Percentiles rank a stretch among this genome's conserved stretches.
These are phyloP conservation scores for Coemansia sp. DNA, from an alignment of 192 early-diverging fungal species.

Conservation along the genomic window DNA sequence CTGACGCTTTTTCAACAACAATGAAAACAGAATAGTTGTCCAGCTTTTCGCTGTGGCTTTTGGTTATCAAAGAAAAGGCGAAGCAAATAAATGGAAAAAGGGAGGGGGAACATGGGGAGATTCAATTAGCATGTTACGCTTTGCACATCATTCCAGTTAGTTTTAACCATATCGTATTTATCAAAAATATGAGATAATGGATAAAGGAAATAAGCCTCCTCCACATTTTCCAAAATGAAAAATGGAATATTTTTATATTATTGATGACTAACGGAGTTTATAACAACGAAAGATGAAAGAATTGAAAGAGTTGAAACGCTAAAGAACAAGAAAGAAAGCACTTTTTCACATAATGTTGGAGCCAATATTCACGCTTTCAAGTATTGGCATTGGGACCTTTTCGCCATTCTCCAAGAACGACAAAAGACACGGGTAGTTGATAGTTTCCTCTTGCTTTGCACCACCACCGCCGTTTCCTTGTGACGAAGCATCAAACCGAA, in stretches of 20 bases:
- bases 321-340: background rate
- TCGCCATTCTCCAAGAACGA: slow-evolving; percentile 51
- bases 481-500: slow-evolving; percentile 28
- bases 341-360: slow-evolving; percentile 22
- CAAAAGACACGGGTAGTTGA: slow-evolving; percentile 40
- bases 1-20: background rate
- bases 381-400: slow-evolving; percentile 42
- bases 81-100: background rate
- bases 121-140: background rate
- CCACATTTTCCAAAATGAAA: background rate
- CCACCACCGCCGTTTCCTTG: slow-evolving; percentile 5
- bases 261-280: background rate
- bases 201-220: background rate
- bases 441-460: background rate
- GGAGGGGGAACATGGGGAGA: background rate
- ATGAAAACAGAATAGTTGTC: too few species aligned
- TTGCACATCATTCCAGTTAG: too few species aligned
- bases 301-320: background rate
- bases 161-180: too few species aligned
- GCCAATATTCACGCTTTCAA: slow-evolving; percentile 49
- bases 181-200: too few species aligned
- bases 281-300: background rate
- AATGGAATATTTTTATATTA: background rate
- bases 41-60: too few species aligned
- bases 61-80: too few species aligned